These are phyloP conservation scores for Yarrowia divulgata DNA, from an alignment of 805 yeast genomes.

Conservation along the genomic window DNA sequence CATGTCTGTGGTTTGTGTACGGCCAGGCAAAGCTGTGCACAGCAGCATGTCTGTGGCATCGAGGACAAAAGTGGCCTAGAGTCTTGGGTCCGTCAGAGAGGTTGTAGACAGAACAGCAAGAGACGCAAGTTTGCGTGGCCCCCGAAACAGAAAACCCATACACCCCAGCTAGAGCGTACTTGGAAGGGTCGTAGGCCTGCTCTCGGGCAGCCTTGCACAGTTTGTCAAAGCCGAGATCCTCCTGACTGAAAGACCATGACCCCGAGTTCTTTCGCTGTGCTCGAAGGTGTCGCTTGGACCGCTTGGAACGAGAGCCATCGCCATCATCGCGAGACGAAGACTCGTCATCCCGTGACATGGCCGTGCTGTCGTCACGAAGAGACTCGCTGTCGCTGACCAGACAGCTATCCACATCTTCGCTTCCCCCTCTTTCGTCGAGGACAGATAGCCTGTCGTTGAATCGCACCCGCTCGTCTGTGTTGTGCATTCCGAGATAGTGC, in stretches of 20 bases:
- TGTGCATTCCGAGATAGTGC: constrained; percentile 8
- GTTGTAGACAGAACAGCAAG: constrained; percentile 8
- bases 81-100: constrained; percentile 38
- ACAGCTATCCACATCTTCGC: background rate
- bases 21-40: constrained; percentile 49
- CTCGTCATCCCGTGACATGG: constrained; percentile 13
- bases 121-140: background rate
- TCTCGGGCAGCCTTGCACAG: constrained; percentile 26
- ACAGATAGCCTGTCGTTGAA: constrained; percentile 10
- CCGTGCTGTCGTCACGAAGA: background rate
- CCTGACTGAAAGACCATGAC: constrained; percentile 13
- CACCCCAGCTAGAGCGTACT: constrained; percentile 7
- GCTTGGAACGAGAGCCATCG: constrained; percentile 1
- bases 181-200: constrained; percentile 2
- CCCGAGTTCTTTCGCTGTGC: constrained; percentile 9
- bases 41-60: constrained; percentile 49
- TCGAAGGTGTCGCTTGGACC: constrained; percentile 4
- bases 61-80: constrained; percentile 45
- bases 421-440: constrained; percentile 6
- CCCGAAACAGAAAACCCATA: constrained; percentile 7
- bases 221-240: constrained; percentile 18
- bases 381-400: constrained; percentile 13
- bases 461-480: constrained; percentile 3
- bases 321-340: constrained; percentile 25
- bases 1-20: constrained; percentile 16